Base-by-base conservation (phyloP, 2,329 filamentous ascomycete species). In the Cladosporium sp. region DNA sequence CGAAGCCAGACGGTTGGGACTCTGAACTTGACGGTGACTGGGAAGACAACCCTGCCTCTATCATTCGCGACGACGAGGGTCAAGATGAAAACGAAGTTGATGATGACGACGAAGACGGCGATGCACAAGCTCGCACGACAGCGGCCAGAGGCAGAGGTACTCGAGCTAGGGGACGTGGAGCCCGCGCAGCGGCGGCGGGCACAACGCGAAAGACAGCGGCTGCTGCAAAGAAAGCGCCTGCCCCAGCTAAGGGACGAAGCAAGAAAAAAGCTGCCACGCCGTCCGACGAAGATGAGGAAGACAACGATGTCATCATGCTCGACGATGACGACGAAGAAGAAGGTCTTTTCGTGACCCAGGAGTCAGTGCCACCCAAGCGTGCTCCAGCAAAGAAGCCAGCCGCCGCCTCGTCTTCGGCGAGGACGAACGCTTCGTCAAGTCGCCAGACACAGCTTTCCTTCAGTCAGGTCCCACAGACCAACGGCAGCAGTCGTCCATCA, bases 1-100 rank as follows among this genome's bases (percentile, higher is more conserved):
- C 90, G 0, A 90, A 86, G 70, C 93, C 93, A 1, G 82, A 84
- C 10, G 80, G 79, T 2, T 97, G 92, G 91, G 91, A 97, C 68
- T 90, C 85, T n/a, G 93, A 97, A 63, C 88, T 96, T 50, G 94
- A 92, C 0, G 39, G 40, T 17, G 80, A 81, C 51, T 97, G 93
- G 92, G 88, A 88, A 60, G 88, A 94, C 48, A 85, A 91, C 58
- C 84, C 89, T 0, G 86, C 83, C 7, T 89, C 87, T 1, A 71
- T 85, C 4, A 78, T 85, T 44, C 75, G 75, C 58, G 77, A 77
- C 2, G 78, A 81, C 3, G 66, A 70, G 10, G 68, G 77, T 19
- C 74, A 81, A 60, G 75, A 79, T 47, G 80, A 77, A 15, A 77
- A 77, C 13, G 73, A 75, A 40, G 75, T 75, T 35, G 77, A 71